Evolutionary conservation across 139 green algal genomes (phyloP).

Genomic region (Trebouxia sp.): DNA sequence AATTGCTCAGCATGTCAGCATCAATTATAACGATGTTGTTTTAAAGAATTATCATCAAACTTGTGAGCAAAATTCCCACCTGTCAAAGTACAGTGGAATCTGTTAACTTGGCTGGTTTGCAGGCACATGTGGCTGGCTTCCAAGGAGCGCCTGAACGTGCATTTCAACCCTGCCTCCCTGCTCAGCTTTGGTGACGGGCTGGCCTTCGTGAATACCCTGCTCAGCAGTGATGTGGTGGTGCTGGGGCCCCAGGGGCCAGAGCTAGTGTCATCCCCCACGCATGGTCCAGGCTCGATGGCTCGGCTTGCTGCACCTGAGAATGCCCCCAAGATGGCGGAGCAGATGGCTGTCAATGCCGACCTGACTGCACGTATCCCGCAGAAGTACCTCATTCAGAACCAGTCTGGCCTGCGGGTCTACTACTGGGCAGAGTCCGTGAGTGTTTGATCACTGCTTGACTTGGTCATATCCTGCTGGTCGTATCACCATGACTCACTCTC

Average conservation of each 20-base stretch:
- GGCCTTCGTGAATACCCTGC: constrained; percentile 51
- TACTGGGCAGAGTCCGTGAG: constrained; percentile 67
- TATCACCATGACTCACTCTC: too few relatives aligned
- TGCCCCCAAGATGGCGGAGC: constrained; percentile 54
- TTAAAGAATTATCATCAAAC: neutral
- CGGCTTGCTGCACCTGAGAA: constrained; percentile 31
- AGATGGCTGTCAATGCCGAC: constrained; percentile 57
- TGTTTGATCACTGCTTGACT: neutral
- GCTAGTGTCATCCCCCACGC: constrained; percentile 10
- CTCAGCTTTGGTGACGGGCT: constrained; percentile 74
- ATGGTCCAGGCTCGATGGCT: neutral
- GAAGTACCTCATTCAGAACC: constrained; percentile 86
- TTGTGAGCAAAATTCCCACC: neutral
- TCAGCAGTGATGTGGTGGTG: neutral
- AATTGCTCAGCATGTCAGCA: too few relatives aligned
- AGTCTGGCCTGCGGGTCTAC: constrained; percentile 70
- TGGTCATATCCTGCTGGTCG: too few relatives aligned
- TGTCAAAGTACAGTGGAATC: neutral
- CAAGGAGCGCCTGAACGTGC: constrained; percentile 63
- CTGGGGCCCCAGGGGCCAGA: neutral
- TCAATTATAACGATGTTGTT: too few relatives aligned
- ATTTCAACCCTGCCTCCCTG: constrained; percentile 78
- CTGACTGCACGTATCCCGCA: constrained; percentile 69
- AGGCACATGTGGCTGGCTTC: constrained; percentile 70
- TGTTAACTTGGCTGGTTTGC: constrained; percentile 4